phyloP scores from a whole-genome alignment of 1,284 basidiomycete genomes.

The Vanrija sp. region DNA sequence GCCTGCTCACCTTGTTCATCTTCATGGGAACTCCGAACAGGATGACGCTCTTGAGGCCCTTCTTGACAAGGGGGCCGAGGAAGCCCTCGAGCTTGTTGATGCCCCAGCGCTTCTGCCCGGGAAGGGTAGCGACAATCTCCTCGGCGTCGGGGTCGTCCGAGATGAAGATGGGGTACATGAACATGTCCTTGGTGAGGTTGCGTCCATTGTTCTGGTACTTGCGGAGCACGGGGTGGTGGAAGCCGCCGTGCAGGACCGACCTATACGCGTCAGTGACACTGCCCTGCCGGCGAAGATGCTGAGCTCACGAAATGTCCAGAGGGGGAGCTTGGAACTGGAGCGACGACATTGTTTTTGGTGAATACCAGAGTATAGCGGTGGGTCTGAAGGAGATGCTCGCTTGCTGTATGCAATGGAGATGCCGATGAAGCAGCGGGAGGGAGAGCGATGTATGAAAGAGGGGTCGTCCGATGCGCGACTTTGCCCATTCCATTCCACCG shows the following conservation, averaged over 20 bases:
- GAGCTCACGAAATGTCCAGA: constrained; percentile 35
- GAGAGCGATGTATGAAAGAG: no score
- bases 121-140: constrained; percentile 69
- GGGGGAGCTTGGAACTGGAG: constrained; percentile 23
- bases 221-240: constrained; percentile 81
- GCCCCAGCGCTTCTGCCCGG: constrained; percentile 89
- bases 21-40: constrained; percentile 91
- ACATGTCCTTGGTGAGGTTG: constrained; percentile 78
- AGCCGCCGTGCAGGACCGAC: constrained; percentile 86
- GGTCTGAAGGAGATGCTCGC: no score
- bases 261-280: constrained; percentile 36
- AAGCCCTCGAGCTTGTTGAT: constrained; percentile 86
- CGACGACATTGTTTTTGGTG: no score
- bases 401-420: not conserved
- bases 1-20: constrained; percentile 66
- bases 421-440: no score
- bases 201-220: constrained; percentile 71
- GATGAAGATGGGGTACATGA: constrained; percentile 97
- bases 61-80: constrained; percentile 77
- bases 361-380: no score
- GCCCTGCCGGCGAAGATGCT: not conserved
- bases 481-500: no score
- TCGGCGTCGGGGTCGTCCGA: constrained; percentile 84
- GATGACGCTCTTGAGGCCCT: constrained; percentile 88
- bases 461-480: no score